These are phyloP conservation scores for Hondaea fermentalgiana DNA, from an alignment of 108 stramenopile species.

Conservation along the genomic window DNA sequence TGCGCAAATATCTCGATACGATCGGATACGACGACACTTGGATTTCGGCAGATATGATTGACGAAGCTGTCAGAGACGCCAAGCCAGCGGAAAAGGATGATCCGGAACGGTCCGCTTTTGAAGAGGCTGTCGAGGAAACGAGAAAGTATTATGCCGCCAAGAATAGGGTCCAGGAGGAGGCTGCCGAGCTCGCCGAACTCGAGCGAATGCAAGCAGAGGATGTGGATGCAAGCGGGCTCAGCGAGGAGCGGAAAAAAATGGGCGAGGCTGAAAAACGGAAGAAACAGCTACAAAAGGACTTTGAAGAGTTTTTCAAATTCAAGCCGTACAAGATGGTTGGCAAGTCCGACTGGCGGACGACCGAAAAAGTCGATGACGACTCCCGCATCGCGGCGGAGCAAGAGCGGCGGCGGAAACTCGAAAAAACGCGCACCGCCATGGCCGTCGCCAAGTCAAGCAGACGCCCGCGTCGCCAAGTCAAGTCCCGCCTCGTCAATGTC, in stretches of 20 bases:
- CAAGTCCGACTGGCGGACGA: not conserved
- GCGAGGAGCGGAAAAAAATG: not conserved
- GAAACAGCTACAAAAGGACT: not conserved
- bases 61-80: not conserved
- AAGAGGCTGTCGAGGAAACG: not conserved
- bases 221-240: not conserved
- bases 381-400: not conserved
- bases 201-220: not conserved
- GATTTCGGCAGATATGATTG: not conserved
- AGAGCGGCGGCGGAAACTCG: not conserved
- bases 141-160: not conserved
- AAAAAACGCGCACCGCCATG: too few relatives aligned
- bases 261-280: not conserved
- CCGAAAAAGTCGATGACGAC: not conserved
- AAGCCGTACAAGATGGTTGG: not conserved
- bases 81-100: not conserved
- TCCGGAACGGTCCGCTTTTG: not conserved
- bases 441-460: too few relatives aligned
- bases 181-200: not conserved
- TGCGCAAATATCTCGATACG: not conserved
- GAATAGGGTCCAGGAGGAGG: not conserved
- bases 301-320: not conserved
- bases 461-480: not conserved
- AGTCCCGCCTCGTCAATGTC: not conserved
- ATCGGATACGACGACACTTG: not conserved